These are phyloP conservation scores for Linanthus parryae DNA, from an alignment of 148 eudicot genomes.

Conservation along the genomic window DNA sequence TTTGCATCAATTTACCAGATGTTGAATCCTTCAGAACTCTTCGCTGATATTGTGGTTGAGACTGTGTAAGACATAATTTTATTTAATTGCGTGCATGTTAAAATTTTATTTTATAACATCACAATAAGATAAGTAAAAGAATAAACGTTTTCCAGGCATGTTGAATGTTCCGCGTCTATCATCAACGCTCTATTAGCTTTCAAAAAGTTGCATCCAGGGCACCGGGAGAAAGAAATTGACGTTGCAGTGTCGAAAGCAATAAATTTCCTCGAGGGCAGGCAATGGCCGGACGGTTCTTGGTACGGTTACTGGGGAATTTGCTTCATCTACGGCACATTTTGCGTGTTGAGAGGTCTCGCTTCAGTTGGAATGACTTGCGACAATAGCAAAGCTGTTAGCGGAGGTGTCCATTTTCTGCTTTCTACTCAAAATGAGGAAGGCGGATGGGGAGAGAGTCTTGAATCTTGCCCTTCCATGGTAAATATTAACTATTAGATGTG, in stretches of 20 bases:
- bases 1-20: conserved; percentile 14
- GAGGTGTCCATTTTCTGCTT: conserved; percentile 28
- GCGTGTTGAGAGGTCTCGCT: conserved; percentile 29
- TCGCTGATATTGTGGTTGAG: conserved; percentile 40
- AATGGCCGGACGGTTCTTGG: conserved; percentile 48
- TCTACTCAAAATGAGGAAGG: conserved; percentile 37
- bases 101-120: background rate
- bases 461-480: conserved; percentile 41
- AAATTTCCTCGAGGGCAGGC: conserved; percentile 24
- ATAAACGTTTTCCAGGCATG: conserved; percentile 38
- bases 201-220: conserved; percentile 27
- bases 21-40: conserved; percentile 42
- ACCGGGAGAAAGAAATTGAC: conserved; percentile 35
- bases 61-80: conserved; percentile 22
- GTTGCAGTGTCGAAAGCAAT: conserved; percentile 28
- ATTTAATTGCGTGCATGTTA: background rate
- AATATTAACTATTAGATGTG: too few species aligned
- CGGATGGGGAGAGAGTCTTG: conserved; percentile 46
- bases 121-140: too few species aligned
- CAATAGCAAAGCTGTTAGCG: conserved; percentile 29
- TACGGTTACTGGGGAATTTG: conserved; percentile 53
- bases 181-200: conserved; percentile 30
- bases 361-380: conserved; percentile 30
- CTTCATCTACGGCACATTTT: conserved; percentile 40
- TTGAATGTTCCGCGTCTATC: conserved; percentile 33